Conservation (phyloP, 2,329 filamentous ascomycete genomes). For the Hymenoscyphus repandus region DNA sequence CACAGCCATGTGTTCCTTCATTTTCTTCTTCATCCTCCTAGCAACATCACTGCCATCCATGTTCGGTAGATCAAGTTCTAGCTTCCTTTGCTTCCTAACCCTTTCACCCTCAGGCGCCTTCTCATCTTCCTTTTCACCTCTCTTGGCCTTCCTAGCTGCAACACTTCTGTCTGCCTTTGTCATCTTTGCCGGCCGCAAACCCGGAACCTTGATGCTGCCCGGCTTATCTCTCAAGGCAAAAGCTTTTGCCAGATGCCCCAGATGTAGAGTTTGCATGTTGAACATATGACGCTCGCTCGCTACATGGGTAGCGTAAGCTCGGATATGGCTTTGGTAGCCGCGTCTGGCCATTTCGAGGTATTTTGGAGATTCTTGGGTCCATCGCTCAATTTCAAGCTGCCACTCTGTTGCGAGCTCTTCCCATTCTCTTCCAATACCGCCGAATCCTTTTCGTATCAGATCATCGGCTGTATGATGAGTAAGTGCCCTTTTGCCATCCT, state of each 20-base stretch:
- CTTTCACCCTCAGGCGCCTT: slow-evolving; percentile 31
- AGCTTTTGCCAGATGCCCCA: slow-evolving; percentile 90
- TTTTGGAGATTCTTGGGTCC: slow-evolving; percentile 57
- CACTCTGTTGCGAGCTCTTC: slow-evolving; percentile 62
- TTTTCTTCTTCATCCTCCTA: slow-evolving; percentile 60
- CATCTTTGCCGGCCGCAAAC: slow-evolving; percentile 37
- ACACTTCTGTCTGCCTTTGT: slow-evolving; percentile 37
- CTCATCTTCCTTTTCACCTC: slow-evolving; percentile 31
- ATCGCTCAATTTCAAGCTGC: slow-evolving; percentile 61
- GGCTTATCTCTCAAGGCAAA: slow-evolving; percentile 88
- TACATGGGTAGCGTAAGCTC: slow-evolving; percentile 92
- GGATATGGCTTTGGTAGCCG: slow-evolving; percentile 85
- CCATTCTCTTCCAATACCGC: slow-evolving; percentile 48
- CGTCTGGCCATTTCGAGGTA: slow-evolving; percentile 76
- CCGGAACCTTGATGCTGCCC: slow-evolving; percentile 64
- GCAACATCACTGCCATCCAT: slow-evolving; percentile 53
- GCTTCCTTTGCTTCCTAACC: slow-evolving; percentile 32
- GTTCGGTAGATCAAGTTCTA: slow-evolving; percentile 34
- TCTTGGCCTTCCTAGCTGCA: slow-evolving; percentile 32
- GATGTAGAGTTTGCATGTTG: slow-evolving; percentile 83
- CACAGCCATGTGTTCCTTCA: slow-evolving; percentile 49
- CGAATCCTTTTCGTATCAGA: slow-evolving; percentile 61
- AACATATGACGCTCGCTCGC: slow-evolving; percentile 81
- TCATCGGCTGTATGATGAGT: slow-evolving; percentile 59
- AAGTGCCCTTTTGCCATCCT: slow-evolving; percentile 58